Evolutionary conservation across 495 filamentous ascomycete species (phyloP).

Genomic region (Aspergillus olivimuriae): DNA sequence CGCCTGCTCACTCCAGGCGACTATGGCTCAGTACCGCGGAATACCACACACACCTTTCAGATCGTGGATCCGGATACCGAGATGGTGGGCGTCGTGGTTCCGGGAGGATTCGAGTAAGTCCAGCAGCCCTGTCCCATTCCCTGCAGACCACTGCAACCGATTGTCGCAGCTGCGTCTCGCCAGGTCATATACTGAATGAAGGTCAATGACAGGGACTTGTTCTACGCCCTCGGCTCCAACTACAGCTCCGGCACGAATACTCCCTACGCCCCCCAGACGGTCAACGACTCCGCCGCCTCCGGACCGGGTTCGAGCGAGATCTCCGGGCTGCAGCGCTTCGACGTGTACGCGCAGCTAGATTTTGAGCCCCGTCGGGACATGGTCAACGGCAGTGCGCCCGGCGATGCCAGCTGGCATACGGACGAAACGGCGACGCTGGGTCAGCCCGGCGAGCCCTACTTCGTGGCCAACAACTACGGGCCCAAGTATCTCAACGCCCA

Average conservation of each 20-base stretch:
- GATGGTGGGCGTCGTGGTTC: slow-evolving; percentile 36
- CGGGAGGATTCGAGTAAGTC: slow-evolving; percentile 40
- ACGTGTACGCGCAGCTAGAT: slow-evolving; percentile 34
- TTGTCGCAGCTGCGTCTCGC: too few relatives aligned
- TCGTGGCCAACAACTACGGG: slow-evolving; percentile 36
- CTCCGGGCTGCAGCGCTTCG: slow-evolving; percentile 22
- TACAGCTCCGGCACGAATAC: slow-evolving; percentile 22
- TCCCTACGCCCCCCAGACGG: slow-evolving; percentile 19
- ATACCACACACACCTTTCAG: slow-evolving; percentile 42
- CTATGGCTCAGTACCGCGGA: slow-evolving; percentile 31
- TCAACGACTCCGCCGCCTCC: slow-evolving; percentile 9
- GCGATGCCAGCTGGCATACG: slow-evolving; percentile 24
- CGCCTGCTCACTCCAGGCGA: slow-evolving; percentile 34
- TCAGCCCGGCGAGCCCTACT: slow-evolving; percentile 25
- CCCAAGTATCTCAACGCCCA: slow-evolving; percentile 32
- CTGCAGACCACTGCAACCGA: too few relatives aligned
- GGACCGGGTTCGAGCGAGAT: slow-evolving; percentile 12
- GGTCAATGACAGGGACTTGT: slow-evolving; percentile 25
- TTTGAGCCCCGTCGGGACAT: slow-evolving; percentile 31
- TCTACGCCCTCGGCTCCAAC: slow-evolving; percentile 29
- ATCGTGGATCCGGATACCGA: slow-evolving; percentile 40
- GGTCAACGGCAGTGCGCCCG: slow-evolving; percentile 29
- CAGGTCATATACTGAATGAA: too few relatives aligned
- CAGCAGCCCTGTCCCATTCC: too few relatives aligned
- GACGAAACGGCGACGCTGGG: slow-evolving; percentile 23